Percentiles rank a stretch among this genome's conserved stretches.
These are phyloP conservation scores for Eragrostis tef DNA, from an alignment of 202 grass and related monocot species.

Conservation along the genomic window DNA sequence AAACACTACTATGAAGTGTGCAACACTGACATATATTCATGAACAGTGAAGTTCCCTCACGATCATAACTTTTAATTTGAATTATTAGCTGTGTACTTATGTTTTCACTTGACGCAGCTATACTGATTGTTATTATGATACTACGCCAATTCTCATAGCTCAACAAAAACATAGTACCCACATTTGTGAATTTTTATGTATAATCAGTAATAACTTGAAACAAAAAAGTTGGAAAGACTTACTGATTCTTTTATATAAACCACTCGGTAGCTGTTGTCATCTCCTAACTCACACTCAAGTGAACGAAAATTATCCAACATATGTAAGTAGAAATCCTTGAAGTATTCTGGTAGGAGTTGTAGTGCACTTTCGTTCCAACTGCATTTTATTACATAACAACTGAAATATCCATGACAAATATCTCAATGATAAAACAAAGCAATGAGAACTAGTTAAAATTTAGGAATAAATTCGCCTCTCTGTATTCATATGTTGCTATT, in stretches of 20 bases:
- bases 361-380: neutral
- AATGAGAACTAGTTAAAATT: too few relatives aligned
- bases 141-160: neutral
- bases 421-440: constrained; percentile 26
- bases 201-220: neutral
- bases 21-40: too few relatives aligned
- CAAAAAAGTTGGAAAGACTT: neutral
- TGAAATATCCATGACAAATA: neutral
- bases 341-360: constrained; percentile 1
- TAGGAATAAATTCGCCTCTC: too few relatives aligned
- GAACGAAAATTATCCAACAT: constrained; percentile 31
- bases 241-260: constrained; percentile 40
- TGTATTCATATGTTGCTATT: too few relatives aligned
- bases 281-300: constrained; percentile 37
- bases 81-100: too few relatives aligned
- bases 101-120: too few relatives aligned
- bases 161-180: too few relatives aligned
- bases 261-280: constrained; percentile 4
- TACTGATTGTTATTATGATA: too few relatives aligned
- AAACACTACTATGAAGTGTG: too few relatives aligned
- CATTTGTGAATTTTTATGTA: neutral
- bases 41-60: too few relatives aligned
- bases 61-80: too few relatives aligned
- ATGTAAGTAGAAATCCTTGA: constrained; percentile 39
- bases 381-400: too few relatives aligned